Evolutionary conservation across 192 early-diverging fungal genomes (phyloP).

Genomic region (Umbelopsis vinacea): DNA sequence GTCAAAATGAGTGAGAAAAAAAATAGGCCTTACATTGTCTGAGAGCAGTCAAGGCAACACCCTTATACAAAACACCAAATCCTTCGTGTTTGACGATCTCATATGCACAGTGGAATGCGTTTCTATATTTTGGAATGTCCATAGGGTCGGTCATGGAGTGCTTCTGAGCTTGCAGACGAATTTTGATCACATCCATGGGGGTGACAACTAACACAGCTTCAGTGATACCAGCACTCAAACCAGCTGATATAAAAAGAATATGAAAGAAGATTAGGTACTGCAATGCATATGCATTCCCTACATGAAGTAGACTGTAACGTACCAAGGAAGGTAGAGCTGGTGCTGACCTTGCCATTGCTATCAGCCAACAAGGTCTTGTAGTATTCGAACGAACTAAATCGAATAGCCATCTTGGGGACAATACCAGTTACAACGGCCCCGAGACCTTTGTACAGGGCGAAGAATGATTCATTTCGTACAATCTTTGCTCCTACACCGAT

Average conservation of each 20-base stretch:
- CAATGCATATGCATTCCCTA: neutral
- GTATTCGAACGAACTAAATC: conserved; percentile 94
- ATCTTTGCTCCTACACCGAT: conserved; percentile 86
- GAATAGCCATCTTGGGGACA: conserved; percentile 99
- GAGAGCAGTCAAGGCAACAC: conserved; percentile 90
- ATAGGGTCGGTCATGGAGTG: conserved; percentile 96
- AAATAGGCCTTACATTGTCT: conserved; percentile 74
- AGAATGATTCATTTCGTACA: conserved; percentile 81
- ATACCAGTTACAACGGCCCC: conserved; percentile 96
- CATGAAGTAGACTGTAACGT: conserved; percentile 32
- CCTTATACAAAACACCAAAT: conserved; percentile 86
- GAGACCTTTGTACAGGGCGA: conserved; percentile 96
- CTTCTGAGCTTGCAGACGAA: conserved; percentile 94
- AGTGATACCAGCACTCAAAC: conserved; percentile 89
- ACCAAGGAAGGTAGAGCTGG: conserved; percentile 74
- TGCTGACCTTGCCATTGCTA: conserved; percentile 66
- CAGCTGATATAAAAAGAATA: conserved; percentile 60
- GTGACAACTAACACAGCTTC: conserved; percentile 95
- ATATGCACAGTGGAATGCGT: conserved; percentile 88
- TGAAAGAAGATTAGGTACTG: conserved; percentile 16
- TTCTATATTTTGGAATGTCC: conserved; percentile 96
- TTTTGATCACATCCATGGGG: conserved; percentile 99
- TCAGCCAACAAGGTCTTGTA: conserved; percentile 85
- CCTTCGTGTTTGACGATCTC: conserved; percentile 95
- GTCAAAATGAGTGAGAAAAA: too few species aligned